Base-by-base conservation (phyloP, 129 eudicot species). In the Ambrosia trifida region DNA sequence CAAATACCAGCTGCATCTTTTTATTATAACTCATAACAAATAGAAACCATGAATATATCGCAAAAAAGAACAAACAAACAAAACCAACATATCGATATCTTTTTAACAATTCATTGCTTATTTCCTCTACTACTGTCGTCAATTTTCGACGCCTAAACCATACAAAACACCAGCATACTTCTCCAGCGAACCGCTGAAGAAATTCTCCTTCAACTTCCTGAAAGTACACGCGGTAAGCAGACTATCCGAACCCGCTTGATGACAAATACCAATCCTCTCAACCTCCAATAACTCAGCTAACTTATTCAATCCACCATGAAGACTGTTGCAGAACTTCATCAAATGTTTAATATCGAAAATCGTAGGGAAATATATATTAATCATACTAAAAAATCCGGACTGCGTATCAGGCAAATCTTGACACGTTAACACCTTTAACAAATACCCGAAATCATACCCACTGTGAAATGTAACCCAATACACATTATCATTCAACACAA, bases 241-340 rank as follows among this genome's bases (percentile, higher is more conserved):
- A 74, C 97, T 91, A 82, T 91, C 97, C 0, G 97, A 91, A 43
- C 97, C 96, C 12, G 97, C 96, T 77, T 91, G 97, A 64, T 91
- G 97, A 31, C 88, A 83, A 66, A 91, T 73, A 57, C 97, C 86
- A 31, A 78, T 80, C 36, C 86, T 75, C 40, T 82, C 82, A 70
- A 82, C 86, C 13, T 82, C 80, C 70, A 82, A 52, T 60, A 69
- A 35, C 43, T 91, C 97, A 9, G 97, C 95, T n/a, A 91, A 76
- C 87, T 91, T 91, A 54, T 85, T 91, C 82, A 91, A 74, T 77
- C 97, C 97, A 68, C 97, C 97, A 76, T 91, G 97, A 58, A 91
- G 82, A 73, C 88, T 85, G 43, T 91, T 88, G 56, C 91, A 88
- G 75, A 88, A 91, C 90, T 88, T 91, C 97, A 91, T 91, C 86